Conservation (phyloP, 352 stramenopile species). For the Phytophthora lateralis region DNA sequence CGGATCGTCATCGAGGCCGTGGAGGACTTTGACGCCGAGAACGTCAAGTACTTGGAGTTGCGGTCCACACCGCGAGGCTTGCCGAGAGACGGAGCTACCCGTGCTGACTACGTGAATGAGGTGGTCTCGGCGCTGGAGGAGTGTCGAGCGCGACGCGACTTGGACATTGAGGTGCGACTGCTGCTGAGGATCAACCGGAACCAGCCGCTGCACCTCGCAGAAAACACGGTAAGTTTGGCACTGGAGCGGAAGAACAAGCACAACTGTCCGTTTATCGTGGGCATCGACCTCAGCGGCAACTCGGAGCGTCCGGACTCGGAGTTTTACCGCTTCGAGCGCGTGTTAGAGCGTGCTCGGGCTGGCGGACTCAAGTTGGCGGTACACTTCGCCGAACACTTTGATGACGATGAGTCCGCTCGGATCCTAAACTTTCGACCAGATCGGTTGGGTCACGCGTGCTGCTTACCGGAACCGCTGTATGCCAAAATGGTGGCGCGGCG, state of each 20-base stretch:
- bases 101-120: conserved; percentile 72
- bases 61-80: conserved; percentile 80
- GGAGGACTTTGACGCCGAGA: conserved; percentile 83
- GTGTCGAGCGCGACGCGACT: conserved; percentile 54
- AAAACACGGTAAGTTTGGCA: conserved; percentile 68
- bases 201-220: conserved; percentile 58
- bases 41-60: conserved; percentile 86
- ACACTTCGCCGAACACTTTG: conserved; percentile 93
- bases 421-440: conserved; percentile 92
- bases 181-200: conserved; percentile 87
- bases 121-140: conserved; percentile 72
- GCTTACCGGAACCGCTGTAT: conserved; percentile 76
- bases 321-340: conserved; percentile 83
- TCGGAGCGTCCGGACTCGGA: conserved; percentile 77
- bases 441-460: conserved; percentile 92
- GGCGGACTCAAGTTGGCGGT: conserved; percentile 87
- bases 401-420: conserved; percentile 73
- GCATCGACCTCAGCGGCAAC: conserved; percentile 89
- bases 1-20: conserved; percentile 78
- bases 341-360: conserved; percentile 71
- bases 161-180: conserved; percentile 76
- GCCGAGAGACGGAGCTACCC: conserved; percentile 54
- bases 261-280: conserved; percentile 68
- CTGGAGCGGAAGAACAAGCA: conserved; percentile 50
- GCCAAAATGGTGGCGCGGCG: conserved; percentile 59